Percentiles rank a stretch among this genome's conserved stretches.
phyloP scores from a whole-genome alignment of 1,284 basidiomycete species.

The Ceratobasidium sp. region DNA sequence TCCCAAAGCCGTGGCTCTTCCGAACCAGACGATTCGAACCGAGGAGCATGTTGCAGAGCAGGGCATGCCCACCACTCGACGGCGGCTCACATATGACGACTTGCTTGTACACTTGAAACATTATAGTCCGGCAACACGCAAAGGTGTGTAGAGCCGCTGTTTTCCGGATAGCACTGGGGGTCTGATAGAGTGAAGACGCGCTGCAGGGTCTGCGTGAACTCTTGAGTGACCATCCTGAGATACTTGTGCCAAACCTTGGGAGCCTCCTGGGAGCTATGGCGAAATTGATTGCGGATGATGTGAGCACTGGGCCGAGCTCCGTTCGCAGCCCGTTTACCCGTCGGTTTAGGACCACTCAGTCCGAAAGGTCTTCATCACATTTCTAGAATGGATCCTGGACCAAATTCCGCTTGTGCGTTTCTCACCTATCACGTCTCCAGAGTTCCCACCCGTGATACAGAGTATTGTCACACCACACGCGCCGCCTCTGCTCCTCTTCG shows the following conservation, averaged over 20 bases:
- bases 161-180: not conserved
- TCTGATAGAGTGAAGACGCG: slow-evolving; percentile 66
- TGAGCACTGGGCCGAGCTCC: slow-evolving; percentile 53
- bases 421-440: not conserved
- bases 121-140: slow-evolving; percentile 78
- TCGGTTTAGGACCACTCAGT: slow-evolving; percentile 61
- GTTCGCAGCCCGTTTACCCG: slow-evolving; percentile 25
- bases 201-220: slow-evolving; percentile 86
- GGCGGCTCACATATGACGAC: slow-evolving; percentile 82
- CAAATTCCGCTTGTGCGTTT: slow-evolving; percentile 67
- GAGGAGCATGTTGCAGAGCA: slow-evolving; percentile 60
- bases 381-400: slow-evolving; percentile 76
- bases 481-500: slow-evolving; percentile 80
- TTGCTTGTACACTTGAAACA: slow-evolving; percentile 85
- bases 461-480: slow-evolving; percentile 76
- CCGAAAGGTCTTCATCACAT: slow-evolving; percentile 57
- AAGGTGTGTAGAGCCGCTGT: slow-evolving; percentile 61
- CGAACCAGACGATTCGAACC: slow-evolving; percentile 77
- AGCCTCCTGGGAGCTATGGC: slow-evolving; percentile 74
- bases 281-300: slow-evolving; percentile 84
- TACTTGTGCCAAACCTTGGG: slow-evolving; percentile 69
- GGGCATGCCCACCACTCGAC: slow-evolving; percentile 73
- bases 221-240: slow-evolving; percentile 69
- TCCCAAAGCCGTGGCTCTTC: slow-evolving; percentile 85
- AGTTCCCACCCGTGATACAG: slow-evolving; percentile 55